A percentile compares a stretch with the other conserved stretches of the same genome.
These are phyloP conservation scores for Misopates orontium DNA, from an alignment of 257 asterid species.

Conservation along the genomic window DNA sequence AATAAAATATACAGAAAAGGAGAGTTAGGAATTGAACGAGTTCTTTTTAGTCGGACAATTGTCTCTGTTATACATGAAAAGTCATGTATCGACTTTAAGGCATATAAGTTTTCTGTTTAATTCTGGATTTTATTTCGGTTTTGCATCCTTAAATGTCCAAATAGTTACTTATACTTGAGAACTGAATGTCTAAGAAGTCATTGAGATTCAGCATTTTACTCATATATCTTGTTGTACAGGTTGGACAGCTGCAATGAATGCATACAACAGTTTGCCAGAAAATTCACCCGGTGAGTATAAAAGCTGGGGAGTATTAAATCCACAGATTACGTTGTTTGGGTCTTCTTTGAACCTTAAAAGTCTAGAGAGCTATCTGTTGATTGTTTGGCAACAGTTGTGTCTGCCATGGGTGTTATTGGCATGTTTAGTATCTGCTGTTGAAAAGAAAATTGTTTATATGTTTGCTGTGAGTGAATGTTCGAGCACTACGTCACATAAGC, in stretches of 20 bases:
- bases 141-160: conserved; percentile 12
- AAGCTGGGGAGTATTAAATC: conserved; percentile 22
- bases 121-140: conserved; percentile 10
- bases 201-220: conserved; percentile 18
- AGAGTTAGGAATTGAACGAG: too few relatives aligned
- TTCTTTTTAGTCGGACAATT: too few relatives aligned
- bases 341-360: conserved; percentile 2
- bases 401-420: conserved; percentile 15
- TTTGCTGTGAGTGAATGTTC: neutral
- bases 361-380: conserved; percentile 12
- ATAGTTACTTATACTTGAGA: conserved; percentile 17
- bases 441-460: neutral
- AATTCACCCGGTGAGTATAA: conserved; percentile 70
- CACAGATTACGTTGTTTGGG: conserved; percentile 19
- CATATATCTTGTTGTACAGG: conserved; percentile 46
- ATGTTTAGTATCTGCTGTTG: conserved; percentile 8
- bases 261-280: conserved; percentile 67
- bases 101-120: neutral
- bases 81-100: neutral
- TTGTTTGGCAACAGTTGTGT: conserved; percentile 13
- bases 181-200: neutral
- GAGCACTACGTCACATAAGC: too few relatives aligned
- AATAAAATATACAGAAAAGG: too few relatives aligned
- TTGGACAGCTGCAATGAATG: conserved; percentile 78
- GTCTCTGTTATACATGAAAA: conserved; percentile 13